Evolutionary conservation across 2,329 filamentous ascomycete species (phyloP), one percentile per base, ranked within the genome.

Genomic region (Thelonectria discophora): DNA sequence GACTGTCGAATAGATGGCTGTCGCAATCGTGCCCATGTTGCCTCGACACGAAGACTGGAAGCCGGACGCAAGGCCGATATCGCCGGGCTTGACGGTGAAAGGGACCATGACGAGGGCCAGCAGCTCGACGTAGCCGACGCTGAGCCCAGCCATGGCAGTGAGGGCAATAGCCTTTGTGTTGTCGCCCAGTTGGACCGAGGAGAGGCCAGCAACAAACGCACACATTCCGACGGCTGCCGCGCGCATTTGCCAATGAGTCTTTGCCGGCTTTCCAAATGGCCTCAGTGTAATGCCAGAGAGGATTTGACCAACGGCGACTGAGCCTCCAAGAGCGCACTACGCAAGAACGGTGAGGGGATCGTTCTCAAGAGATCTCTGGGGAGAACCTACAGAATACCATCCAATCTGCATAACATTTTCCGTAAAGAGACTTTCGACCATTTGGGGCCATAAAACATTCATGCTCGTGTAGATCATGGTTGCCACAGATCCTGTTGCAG

Each of bases 21-120:
- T 55, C 9, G 53, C 43, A 40, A 55, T 54, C 13, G 50, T 54
- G 37, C 50, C 50, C 21, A 39, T 54, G 39, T 42, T 43, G 12
- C 50, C 39, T 42, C 50, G 11, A 20, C 50, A 54, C 17, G 34
- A 42, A 18, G 50, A 43, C 37, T 54, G 50, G 21, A 54, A 54
- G 11, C 50, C 50, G 11, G 50, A 54, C 6, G 50, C 39, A 32
- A 54, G 39, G 10, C 50, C 50, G 32, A 54, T 54, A 30, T 54
- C 50, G 39, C 50, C 50, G 17, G 50, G 50, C 37, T 27, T 54
- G 9, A 54, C 50, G 10, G 50, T 54, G 39, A 54, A 54, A 8
- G 50, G 50, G 27, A 54, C 50, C 50, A 48, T 48, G 46, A 30
- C 46, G 21, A 48, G 17, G 3, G 46, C 46, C 10, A 48, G 24